Base-by-base conservation (phyloP, 768 basidiomycete genomes). In the Tephrocybe sp. region DNA sequence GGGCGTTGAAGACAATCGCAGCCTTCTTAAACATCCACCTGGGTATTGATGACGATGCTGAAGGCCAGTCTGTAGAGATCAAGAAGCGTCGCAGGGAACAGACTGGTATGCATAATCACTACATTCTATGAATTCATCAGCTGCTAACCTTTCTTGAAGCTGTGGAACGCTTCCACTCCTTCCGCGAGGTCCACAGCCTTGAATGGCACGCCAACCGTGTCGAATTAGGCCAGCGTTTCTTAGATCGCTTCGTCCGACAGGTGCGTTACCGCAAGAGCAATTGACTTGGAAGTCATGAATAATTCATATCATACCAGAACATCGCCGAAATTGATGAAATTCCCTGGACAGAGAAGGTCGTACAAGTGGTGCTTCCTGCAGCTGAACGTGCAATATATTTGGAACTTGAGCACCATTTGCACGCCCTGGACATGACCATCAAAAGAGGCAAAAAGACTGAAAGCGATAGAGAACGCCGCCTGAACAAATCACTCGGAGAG, bases 261-360 rank as follows among this genome's bases (percentile, higher is more conserved):
- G 91, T 90, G 40, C 52, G 15, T 28, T 13, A 7, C 15, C 5
- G 9, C 8, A 9, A 13, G 16, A 30, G 21, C 15, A 39, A 34
- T 32, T 25, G 26, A 36, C 44, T 59, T 58, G 44, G 31, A 26
- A 53, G 22, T 8, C 21, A 30, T 19, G n/a, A 18, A 9, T 40
- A 26, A 49, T 15, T 19, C 36, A 19, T 16, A 19, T 22, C 11
- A 15, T 25, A 56, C 50, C 58, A 97, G 87, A 97, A 97, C 60
- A 84, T 95, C 43, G 93, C 95, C 8, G 95, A 98, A 69, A 98
- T 97, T 48, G 93, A 94, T 52, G 95, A 98, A 69, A 98, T 98
- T 49, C 88, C 89, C 1, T 91, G 84, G 70, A 77, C 77, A 0
- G 78, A 76, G 51, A 73, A 87, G 48, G 69, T 84, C 24, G 75